Base-by-base conservation (phyloP, 345 rosid species). In the Eutrema heterophyllum region DNA sequence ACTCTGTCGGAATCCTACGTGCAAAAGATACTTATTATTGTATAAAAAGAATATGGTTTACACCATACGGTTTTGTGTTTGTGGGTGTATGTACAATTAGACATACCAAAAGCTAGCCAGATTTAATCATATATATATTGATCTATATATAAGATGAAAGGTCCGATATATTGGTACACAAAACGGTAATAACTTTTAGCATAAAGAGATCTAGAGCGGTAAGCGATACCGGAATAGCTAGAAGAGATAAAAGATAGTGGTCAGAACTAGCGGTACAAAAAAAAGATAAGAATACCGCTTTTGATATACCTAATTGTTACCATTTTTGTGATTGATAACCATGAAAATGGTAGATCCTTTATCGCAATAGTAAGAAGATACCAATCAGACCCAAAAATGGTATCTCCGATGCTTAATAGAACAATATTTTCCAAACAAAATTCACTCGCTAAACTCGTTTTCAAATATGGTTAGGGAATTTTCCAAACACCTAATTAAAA, bases 1-100 rank as follows among this genome's bases (percentile, higher is more conserved):
- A 46, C 26, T 9, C 59, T 73, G 78, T 74, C 78, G 78, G 72
- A 74, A 65, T 48, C 78, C 53, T 65, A 67, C 63, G 30, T 64
- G 58, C 57, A 24, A 45, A 54, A 51, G 7, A 50, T 71, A 61
- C 26, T 38, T 18, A 18, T 38, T 18, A 38, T 14, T 32, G 46
- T 67, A 48, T 39, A 45, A 30, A 35, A 58, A 58, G 30, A 64
- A 7, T 27, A 48, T 56, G 33, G 78, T 45, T 74, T 51, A 57
- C 46, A 67, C 61, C 67, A 57, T 39, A 67, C 30, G 49, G 43
- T 67, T 67, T 40, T 58, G n/a, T 74, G 67, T 58, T 59, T 67
- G 73, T 67, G 53, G 78, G 71, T 73, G 59, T 52, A 55, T 38
- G 50, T 56, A 73, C 67, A 67, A 38, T 39, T 26, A 35, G 41